phyloP scores from a whole-genome alignment of 164 flowering plant genomes.

The Amborella trichopoda region DNA sequence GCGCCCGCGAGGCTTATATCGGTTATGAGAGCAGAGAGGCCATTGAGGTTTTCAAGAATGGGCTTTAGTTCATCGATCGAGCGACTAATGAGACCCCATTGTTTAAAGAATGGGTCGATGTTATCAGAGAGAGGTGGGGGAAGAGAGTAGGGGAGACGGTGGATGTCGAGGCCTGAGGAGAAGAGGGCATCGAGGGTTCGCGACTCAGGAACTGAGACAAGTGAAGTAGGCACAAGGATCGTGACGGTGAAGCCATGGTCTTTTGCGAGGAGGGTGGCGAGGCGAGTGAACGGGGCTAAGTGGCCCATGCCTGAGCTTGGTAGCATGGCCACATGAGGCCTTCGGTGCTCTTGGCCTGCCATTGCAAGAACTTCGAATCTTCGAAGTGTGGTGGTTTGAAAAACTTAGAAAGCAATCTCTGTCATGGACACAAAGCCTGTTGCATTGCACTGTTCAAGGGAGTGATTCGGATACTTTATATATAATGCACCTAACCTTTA shows the following conservation, averaged over 20 bases:
- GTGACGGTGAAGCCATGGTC: conserved; percentile 7
- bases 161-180: conserved; percentile 9
- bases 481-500: too few species aligned
- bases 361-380: too few species aligned
- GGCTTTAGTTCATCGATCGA: conserved; percentile 23
- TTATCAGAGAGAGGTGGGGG: neutral
- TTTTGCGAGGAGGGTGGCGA: conserved; percentile 12
- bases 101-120: conserved; percentile 32
- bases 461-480: too few species aligned
- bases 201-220: conserved; percentile 15
- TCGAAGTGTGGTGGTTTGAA: too few species aligned
- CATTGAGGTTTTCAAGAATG: conserved; percentile 13
- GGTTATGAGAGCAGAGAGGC: conserved; percentile 14
- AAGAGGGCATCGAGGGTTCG: conserved; percentile 2
- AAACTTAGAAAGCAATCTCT: too few species aligned
- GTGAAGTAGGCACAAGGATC: conserved; percentile 8
- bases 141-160: conserved; percentile 4
- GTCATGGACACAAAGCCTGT: too few species aligned
- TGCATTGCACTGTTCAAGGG: too few species aligned
- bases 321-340: conserved; percentile 18
- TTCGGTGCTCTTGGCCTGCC: too few species aligned
- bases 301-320: conserved; percentile 38
- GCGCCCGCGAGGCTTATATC: conserved; percentile 11
- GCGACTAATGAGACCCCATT: conserved; percentile 21
- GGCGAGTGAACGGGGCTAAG: conserved; percentile 15